Percentiles rank a stretch among this genome's conserved stretches.
Conservation (phyloP, 1,284 basidiomycete genomes). For the Leccinum solheimii region DNA sequence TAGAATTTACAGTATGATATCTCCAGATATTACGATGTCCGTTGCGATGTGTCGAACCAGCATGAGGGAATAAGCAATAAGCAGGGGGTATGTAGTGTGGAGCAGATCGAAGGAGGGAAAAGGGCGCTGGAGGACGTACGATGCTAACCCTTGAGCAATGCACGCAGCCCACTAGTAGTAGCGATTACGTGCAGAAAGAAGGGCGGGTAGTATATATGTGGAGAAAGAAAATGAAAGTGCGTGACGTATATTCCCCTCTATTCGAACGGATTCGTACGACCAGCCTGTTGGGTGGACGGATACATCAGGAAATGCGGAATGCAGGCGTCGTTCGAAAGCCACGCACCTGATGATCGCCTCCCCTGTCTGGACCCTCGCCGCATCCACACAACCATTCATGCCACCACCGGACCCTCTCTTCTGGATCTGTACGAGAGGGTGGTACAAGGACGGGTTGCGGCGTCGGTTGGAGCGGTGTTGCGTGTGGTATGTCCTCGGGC, state of each 20-base stretch:
- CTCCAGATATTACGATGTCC: slow-evolving; percentile 18
- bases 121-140: background rate
- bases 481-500: slow-evolving; percentile 30
- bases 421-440: slow-evolving; percentile 16
- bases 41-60: slow-evolving; percentile 5
- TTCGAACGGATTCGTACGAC: slow-evolving; percentile 74
- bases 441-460: slow-evolving; percentile 38
- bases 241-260: slow-evolving; percentile 30
- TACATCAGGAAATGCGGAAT: background rate
- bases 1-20: slow-evolving; percentile 23
- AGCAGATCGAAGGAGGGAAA: slow-evolving; percentile 11
- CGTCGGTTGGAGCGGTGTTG: slow-evolving; percentile 42
- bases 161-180: slow-evolving; percentile 12
- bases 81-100: slow-evolving; percentile 24
- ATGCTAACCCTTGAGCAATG: slow-evolving; percentile 6
- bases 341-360: slow-evolving; percentile 67
- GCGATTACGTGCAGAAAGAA: slow-evolving; percentile 5
- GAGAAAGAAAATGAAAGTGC: slow-evolving; percentile 10
- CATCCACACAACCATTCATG: slow-evolving; percentile 83
- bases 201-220: slow-evolving; percentile 5
- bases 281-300: slow-evolving; percentile 47
- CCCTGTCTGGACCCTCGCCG: slow-evolving; percentile 64
- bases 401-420: slow-evolving; percentile 60
- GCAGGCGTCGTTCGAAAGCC: background rate
- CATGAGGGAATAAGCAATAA: slow-evolving; percentile 18